Evolutionary conservation across 129 eudicot genomes (phyloP).

Genomic region (Artemisia tridentata): DNA sequence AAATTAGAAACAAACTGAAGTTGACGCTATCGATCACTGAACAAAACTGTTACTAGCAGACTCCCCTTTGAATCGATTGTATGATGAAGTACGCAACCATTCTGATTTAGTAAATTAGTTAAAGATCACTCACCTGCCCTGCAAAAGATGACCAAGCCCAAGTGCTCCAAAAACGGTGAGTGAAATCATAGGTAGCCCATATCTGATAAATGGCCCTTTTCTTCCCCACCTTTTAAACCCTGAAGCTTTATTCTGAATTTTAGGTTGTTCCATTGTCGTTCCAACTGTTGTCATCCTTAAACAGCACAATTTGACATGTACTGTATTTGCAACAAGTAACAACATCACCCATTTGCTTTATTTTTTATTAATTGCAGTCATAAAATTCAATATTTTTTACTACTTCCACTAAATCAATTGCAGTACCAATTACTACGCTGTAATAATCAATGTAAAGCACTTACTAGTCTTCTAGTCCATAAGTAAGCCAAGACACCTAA

Average conservation of each 20-base stretch:
- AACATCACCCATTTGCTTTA: constrained; percentile 7
- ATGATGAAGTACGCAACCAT: neutral
- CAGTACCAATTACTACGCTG: neutral
- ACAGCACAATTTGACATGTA: constrained; percentile 29
- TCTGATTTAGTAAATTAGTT: neutral
- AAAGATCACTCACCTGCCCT: constrained; percentile 61
- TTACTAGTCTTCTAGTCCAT: neutral
- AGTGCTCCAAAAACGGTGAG: constrained; percentile 83
- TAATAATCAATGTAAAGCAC: neutral
- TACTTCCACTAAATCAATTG: neutral
- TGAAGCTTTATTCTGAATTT: constrained; percentile 41
- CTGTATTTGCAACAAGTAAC: constrained; percentile 5
- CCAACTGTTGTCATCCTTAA: constrained; percentile 41
- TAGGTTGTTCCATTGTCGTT: constrained; percentile 40
- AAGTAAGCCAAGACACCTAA: constrained; percentile 1
- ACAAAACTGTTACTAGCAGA: neutral
- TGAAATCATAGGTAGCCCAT: constrained; percentile 96
- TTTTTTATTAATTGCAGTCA: neutral
- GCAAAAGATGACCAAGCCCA: constrained; percentile 89
- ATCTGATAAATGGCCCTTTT: constrained; percentile 76
- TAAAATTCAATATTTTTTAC: neutral
- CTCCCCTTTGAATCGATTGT: neutral
- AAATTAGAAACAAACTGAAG: neutral
- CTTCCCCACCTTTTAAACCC: constrained; percentile 84
- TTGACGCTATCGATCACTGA: neutral